Conservation (phyloP, 2,329 filamentous ascomycete genomes). For the Sporothrix dimorphospora region DNA sequence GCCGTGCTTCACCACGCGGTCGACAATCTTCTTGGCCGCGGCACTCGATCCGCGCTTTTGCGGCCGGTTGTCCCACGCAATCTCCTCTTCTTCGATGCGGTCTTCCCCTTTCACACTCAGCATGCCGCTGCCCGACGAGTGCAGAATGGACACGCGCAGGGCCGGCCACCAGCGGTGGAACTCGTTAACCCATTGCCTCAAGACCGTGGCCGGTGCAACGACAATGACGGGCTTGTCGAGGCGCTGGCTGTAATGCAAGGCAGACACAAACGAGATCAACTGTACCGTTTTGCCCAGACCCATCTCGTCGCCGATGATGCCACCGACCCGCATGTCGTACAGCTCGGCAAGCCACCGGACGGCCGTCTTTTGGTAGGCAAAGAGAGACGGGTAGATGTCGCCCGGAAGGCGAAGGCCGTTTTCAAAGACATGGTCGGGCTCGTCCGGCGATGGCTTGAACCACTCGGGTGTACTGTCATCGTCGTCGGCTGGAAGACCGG, state of each 20-base stretch:
- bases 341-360: conserved; percentile 96
- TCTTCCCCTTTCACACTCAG: conserved; percentile 46
- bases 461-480: conserved; percentile 64
- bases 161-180: conserved; percentile 99
- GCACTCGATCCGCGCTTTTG: conserved; percentile 58
- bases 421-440: conserved; percentile 73
- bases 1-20: conserved; percentile 78
- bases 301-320: conserved; percentile 98
- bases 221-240: conserved; percentile 85
- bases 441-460: conserved; percentile 82
- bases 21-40: conserved; percentile 77
- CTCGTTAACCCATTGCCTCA: conserved; percentile 98
- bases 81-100: conserved; percentile 55
- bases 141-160: conserved; percentile 90
- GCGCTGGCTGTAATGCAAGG: conserved; percentile 87
- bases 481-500: conserved; percentile 43
- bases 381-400: conserved; percentile 88
- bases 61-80: conserved; percentile 50
- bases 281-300: conserved; percentile 91
- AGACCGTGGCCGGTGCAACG: conserved; percentile 89
- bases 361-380: conserved; percentile 96
- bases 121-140: conserved; percentile 97
- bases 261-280: conserved; percentile 77
- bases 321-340: conserved; percentile 85
- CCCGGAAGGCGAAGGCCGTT: conserved; percentile 81